Conservation (phyloP, 1,284 basidiomycete species). For the Ceratobasidium sp. region DNA sequence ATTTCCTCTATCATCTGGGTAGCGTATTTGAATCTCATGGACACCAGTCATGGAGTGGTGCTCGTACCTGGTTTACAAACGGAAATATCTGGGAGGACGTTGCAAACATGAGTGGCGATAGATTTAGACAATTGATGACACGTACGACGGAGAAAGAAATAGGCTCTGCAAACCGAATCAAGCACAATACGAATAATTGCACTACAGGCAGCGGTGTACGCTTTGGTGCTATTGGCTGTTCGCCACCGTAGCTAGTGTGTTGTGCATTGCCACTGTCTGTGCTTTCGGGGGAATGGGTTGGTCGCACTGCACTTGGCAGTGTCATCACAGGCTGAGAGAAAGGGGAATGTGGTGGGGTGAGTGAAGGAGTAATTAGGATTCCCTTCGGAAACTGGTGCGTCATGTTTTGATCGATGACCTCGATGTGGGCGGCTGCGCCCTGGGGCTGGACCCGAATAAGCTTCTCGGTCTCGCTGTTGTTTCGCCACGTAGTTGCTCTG, state of each 20-base stretch:
- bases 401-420: neutral
- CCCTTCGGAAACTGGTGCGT: neutral
- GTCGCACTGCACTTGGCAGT: neutral
- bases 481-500: neutral
- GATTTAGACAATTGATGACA: neutral
- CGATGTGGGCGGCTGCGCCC: neutral
- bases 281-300: neutral
- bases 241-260: neutral
- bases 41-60: too few species aligned
- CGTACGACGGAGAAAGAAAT: constrained; percentile 44
- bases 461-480: neutral
- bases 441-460: neutral
- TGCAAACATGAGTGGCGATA: neutral
- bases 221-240: neutral
- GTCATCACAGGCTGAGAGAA: neutral
- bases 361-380: neutral
- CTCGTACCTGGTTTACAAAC: constrained; percentile 8
- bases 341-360: neutral
- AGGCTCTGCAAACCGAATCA: constrained; percentile 50
- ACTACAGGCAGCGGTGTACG: constrained; percentile 47
- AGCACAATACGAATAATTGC: constrained; percentile 51
- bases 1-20: constrained; percentile 52
- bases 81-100: constrained; percentile 7
- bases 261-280: neutral
- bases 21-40: constrained; percentile 21